Percentiles rank a stretch among this genome's conserved stretches.
phyloP scores from a whole-genome alignment of 805 yeast species.

The Novakomyces olei region DNA sequence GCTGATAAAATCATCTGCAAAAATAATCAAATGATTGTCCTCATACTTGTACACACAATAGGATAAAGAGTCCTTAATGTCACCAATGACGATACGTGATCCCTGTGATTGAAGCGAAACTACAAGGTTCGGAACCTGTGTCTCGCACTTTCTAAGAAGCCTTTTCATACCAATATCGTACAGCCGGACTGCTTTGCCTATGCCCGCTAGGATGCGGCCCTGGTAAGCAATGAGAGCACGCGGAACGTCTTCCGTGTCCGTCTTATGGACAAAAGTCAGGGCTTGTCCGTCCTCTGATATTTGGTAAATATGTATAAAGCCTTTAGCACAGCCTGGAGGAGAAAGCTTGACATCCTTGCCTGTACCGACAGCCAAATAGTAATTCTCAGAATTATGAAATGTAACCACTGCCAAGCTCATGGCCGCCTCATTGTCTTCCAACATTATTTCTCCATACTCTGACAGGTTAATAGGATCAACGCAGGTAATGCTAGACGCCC shows the following conservation, averaged over 20 bases:
- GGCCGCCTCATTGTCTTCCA: constrained; percentile 23
- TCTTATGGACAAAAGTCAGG: constrained; percentile 34
- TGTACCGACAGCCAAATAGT: constrained; percentile 13
- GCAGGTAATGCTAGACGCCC: constrained; percentile 37
- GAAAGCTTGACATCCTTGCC: constrained; percentile 12
- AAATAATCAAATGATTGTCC: constrained; percentile 26
- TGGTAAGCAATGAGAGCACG: constrained; percentile 32
- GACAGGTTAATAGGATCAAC: constrained; percentile 18
- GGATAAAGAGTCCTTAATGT: constrained; percentile 42
- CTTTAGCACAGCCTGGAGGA: constrained; percentile 10
- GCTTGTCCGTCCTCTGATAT: constrained; percentile 17
- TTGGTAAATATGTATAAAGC: constrained; percentile 14
- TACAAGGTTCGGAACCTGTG: constrained; percentile 28
- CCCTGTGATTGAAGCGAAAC: constrained; percentile 34
- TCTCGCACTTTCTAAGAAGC: constrained; percentile 41
- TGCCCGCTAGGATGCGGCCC: constrained; percentile 39
- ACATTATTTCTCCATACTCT: constrained; percentile 24
- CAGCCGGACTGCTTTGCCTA: constrained; percentile 29
- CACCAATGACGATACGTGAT: constrained; percentile 45
- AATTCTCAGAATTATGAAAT: constrained; percentile 12
- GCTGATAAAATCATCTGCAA: constrained; percentile 47
- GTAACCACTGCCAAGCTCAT: constrained; percentile 18
- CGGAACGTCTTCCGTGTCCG: constrained; percentile 29
- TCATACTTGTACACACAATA: constrained; percentile 30
- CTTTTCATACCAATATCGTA: constrained; percentile 66